These are phyloP conservation scores for Stemphylium beticola DNA, from an alignment of 2,329 filamentous ascomycete species.

Conservation along the genomic window DNA sequence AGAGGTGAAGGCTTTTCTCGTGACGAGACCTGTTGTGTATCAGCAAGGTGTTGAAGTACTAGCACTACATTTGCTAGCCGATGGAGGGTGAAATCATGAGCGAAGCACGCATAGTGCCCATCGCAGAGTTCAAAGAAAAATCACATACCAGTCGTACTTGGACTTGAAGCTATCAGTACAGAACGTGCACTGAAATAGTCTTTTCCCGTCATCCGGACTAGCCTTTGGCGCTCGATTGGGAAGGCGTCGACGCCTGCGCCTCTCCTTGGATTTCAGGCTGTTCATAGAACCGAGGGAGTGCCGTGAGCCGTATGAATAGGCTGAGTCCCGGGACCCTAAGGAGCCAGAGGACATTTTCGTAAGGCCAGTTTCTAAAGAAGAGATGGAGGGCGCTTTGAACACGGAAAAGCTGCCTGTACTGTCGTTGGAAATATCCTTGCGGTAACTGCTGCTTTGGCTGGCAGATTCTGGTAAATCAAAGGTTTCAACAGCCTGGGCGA, in stretches of 20 bases:
- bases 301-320: constrained; percentile 63
- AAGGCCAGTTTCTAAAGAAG: constrained; percentile 60
- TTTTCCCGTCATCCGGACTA: constrained; percentile 26
- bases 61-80: background rate
- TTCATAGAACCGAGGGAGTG: constrained; percentile 64
- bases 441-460: constrained; percentile 48
- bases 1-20: constrained; percentile 49
- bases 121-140: background rate
- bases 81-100: too few species aligned
- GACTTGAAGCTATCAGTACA: constrained; percentile 49
- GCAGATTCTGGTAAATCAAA: constrained; percentile 40
- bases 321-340: constrained; percentile 61
- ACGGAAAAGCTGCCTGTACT: constrained; percentile 58
- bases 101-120: too few species aligned
- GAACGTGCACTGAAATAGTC: constrained; percentile 49
- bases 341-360: constrained; percentile 60
- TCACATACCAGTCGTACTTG: constrained; percentile 49
- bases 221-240: constrained; percentile 46
- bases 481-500: constrained; percentile 64
- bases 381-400: constrained; percentile 59
- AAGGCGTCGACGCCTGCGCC: constrained; percentile 62
- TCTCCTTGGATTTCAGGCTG: constrained; percentile 59
- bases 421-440: constrained; percentile 59
- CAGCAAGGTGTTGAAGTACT: background rate
- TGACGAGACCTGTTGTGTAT: constrained; percentile 47